These are phyloP conservation scores for Plasmodium gallinaceum DNA, from an alignment of 169 alveolate genomes.

Conservation along the genomic window DNA sequence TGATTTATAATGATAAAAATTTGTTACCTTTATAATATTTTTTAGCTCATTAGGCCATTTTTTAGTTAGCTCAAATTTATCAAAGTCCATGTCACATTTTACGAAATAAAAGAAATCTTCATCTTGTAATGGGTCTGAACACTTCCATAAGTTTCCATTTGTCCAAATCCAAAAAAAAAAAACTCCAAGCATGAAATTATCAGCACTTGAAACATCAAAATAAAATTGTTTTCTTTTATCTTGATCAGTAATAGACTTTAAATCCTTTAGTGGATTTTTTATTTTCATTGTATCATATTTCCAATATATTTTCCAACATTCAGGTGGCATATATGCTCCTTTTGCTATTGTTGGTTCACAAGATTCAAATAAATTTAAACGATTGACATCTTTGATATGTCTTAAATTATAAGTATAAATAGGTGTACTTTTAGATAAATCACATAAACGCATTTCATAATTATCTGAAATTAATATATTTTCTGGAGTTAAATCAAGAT, in stretches of 20 bases:
- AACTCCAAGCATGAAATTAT: constrained; percentile 76
- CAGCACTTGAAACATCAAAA: constrained; percentile 86
- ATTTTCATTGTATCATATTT: constrained; percentile 76
- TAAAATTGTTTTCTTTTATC: constrained; percentile 80
- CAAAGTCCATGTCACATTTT: constrained; percentile 72
- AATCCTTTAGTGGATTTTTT: constrained; percentile 42
- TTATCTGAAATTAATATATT: constrained; percentile 83
- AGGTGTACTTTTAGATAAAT: constrained; percentile 86
- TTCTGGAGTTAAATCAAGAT: constrained; percentile 88
- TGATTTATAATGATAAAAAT: neutral
- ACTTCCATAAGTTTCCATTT: constrained; percentile 86
- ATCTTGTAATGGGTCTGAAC: constrained; percentile 86
- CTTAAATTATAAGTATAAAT: constrained; percentile 80
- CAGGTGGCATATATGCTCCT: constrained; percentile 91
- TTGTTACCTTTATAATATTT: constrained; percentile 40
- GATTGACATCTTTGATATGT: constrained; percentile 78
- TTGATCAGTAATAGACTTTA: constrained; percentile 38
- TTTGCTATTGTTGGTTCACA: constrained; percentile 90
- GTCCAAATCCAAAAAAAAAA: constrained; percentile 88
- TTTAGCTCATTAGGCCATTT: constrained; percentile 68
- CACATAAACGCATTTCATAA: constrained; percentile 84
- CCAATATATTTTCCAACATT: constrained; percentile 86
- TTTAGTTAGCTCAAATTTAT: constrained; percentile 56
- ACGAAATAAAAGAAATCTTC: constrained; percentile 76
- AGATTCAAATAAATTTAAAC: constrained; percentile 79